phyloP scores from a whole-genome alignment of 176 grass and related monocot genomes.

The Avena eriantha region DNA sequence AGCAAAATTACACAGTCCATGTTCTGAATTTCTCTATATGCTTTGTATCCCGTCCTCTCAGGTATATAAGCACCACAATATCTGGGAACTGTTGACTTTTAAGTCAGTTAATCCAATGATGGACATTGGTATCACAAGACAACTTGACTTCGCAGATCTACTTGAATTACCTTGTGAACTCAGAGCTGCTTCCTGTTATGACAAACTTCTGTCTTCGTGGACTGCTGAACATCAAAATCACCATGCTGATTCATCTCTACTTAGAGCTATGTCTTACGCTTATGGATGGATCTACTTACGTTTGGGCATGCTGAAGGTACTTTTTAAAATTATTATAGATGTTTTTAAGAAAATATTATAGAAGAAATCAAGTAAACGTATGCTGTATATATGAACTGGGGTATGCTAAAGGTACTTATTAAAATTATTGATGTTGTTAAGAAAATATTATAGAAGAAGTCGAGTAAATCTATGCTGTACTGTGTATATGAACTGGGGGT shows the following conservation, averaged over 20 bases:
- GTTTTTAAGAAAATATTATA: no score
- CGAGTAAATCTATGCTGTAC: slow-evolving; percentile 20
- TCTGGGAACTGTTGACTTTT: slow-evolving; percentile 73
- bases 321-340: slow-evolving; percentile 2
- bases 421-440: background rate
- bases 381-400: slow-evolving; percentile 15
- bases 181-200: slow-evolving; percentile 49
- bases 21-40: slow-evolving; percentile 39
- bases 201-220: slow-evolving; percentile 74
- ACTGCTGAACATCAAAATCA: slow-evolving; percentile 61
- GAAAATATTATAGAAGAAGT: no score
- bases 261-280: slow-evolving; percentile 73
- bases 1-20: background rate
- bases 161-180: slow-evolving; percentile 81
- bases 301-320: slow-evolving; percentile 87
- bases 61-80: slow-evolving; percentile 44
- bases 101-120: slow-evolving; percentile 80
- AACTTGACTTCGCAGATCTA: slow-evolving; percentile 85
- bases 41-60: slow-evolving; percentile 48
- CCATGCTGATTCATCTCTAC: slow-evolving; percentile 61
- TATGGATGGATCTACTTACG: slow-evolving; percentile 87
- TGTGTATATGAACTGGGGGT: background rate
- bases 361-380: background rate
- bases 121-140: slow-evolving; percentile 79
- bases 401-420: slow-evolving; percentile 72